phyloP scores from a whole-genome alignment of 164 flowering plant genomes.

The Buxus sempervirens region DNA sequence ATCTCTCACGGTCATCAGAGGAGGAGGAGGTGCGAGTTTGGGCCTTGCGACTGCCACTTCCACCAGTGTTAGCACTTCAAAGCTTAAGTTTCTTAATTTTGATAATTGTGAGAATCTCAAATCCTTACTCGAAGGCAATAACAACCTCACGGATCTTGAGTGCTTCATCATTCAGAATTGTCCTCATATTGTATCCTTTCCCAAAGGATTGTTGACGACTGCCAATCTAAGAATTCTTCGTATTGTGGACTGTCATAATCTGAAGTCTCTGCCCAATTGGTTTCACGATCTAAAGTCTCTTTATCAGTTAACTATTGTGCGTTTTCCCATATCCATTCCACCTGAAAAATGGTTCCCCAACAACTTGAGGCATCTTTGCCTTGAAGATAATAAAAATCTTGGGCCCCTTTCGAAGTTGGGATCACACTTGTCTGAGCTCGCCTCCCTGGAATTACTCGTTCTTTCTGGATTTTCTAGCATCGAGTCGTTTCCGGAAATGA shows the following conservation, averaged over 20 bases:
- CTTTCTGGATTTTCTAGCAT: constrained; percentile 14
- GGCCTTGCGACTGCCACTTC: no score
- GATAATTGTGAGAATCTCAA: background rate
- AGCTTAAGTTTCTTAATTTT: background rate
- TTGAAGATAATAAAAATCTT: background rate
- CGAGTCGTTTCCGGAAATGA: constrained; percentile 18
- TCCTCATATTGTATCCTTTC: background rate
- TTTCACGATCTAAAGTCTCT: constrained; percentile 1
- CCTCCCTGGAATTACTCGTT: constrained; percentile 14
- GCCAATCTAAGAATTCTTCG: background rate
- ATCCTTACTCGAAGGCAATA: background rate
- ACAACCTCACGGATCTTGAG: background rate
- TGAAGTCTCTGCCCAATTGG: background rate
- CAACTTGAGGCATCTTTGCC: constrained; percentile 8
- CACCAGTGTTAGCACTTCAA: no score
- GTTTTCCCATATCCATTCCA: constrained; percentile 7
- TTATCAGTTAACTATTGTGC: no score
- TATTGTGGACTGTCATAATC: background rate
- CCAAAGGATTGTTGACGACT: background rate
- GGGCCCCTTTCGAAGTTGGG: background rate
- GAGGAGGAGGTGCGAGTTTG: no score
- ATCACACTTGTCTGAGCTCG: constrained; percentile 3
- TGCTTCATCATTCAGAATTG: background rate
- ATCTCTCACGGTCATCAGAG: no score
- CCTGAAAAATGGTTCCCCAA: constrained; percentile 1